A percentile compares a stretch with the other conserved stretches of the same genome.
phyloP scores from a whole-genome alignment of 1,284 basidiomycete genomes.

The Chalciporus sp. region DNA sequence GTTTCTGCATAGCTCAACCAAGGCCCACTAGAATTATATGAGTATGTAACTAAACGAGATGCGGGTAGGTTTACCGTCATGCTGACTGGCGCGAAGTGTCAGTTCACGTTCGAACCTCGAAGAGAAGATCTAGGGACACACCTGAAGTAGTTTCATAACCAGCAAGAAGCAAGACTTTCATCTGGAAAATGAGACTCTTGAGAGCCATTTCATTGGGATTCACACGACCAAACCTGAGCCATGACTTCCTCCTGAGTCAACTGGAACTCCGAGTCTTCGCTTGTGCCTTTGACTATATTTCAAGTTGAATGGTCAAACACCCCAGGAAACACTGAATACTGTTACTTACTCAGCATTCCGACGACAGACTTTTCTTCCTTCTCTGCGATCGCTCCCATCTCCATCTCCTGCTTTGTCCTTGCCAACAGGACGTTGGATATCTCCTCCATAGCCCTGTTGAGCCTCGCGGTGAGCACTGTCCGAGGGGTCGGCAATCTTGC shows the following conservation, averaged over 20 bases:
- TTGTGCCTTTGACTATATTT: constrained; percentile 39
- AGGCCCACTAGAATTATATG: constrained; percentile 25
- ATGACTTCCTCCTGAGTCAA: constrained; percentile 70
- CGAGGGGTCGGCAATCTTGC: constrained; percentile 44
- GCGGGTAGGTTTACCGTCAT: constrained; percentile 20
- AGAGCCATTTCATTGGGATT: background rate
- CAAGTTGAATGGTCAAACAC: background rate
- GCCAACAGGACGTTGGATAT: constrained; percentile 51
- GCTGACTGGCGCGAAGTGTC: constrained; percentile 20
- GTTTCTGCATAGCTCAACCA: constrained; percentile 28
- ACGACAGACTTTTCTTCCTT: constrained; percentile 53
- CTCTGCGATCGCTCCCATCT: constrained; percentile 31
- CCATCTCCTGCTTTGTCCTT: constrained; percentile 43
- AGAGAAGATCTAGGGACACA: constrained; percentile 19
- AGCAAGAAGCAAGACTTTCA: constrained; percentile 42
- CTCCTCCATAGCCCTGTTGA: constrained; percentile 42
- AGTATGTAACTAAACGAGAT: background rate
- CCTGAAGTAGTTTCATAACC: constrained; percentile 47
- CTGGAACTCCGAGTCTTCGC: constrained; percentile 39
- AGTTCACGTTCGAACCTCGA: background rate
- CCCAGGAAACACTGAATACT: too few species aligned
- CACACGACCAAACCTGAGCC: constrained; percentile 45
- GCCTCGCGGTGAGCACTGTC: constrained; percentile 34
- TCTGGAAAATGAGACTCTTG: constrained; percentile 19
- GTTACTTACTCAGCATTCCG: constrained; percentile 21